Percentiles rank a stretch among this genome's conserved stretches.
Conservation (phyloP, 2,329 filamentous ascomycete species). For the Paracorniculantispora psalliotae region DNA sequence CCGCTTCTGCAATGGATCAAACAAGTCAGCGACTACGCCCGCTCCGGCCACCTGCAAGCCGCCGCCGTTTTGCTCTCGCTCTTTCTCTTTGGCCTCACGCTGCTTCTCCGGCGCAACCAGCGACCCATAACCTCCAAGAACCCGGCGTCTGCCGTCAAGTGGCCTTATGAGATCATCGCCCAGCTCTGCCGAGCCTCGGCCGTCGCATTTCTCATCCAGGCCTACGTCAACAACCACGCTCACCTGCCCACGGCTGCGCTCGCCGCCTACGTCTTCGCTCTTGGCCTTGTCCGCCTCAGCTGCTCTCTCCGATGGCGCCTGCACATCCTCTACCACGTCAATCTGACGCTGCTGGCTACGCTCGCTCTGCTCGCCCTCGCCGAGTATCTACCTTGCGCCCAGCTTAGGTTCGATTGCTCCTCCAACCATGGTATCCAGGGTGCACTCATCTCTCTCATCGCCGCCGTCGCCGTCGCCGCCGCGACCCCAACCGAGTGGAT, state of each 20-base stretch:
- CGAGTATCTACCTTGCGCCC: slow-evolving; percentile 40
- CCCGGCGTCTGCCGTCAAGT: slow-evolving; percentile 35
- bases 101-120: slow-evolving; percentile 14
- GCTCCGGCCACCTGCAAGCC: slow-evolving; percentile 37
- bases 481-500: slow-evolving; percentile 47
- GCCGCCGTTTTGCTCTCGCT: slow-evolving; percentile 33
- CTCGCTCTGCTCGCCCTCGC: slow-evolving; percentile 32
- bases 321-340: slow-evolving; percentile 44
- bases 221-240: slow-evolving; percentile 28
- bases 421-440: slow-evolving; percentile 28
- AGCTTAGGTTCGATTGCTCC: slow-evolving; percentile 28
- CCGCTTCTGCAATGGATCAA: slow-evolving; percentile 33
- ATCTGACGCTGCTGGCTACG: slow-evolving; percentile 36
- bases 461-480: slow-evolving; percentile 35
- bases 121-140: slow-evolving; percentile 20
- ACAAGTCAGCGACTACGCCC: slow-evolving; percentile 33
- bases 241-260: slow-evolving; percentile 34
- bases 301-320: slow-evolving; percentile 41
- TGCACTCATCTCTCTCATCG: slow-evolving; percentile 32
- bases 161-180: slow-evolving; percentile 38
- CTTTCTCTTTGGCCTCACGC: slow-evolving; percentile 26
- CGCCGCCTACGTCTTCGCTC: slow-evolving; percentile 36
- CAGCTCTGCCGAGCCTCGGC: slow-evolving; percentile 36
- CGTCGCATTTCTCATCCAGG: slow-evolving; percentile 34
- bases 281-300: slow-evolving; percentile 39